Evolutionary conservation across 495 filamentous ascomycete genomes (phyloP).

Genomic region (Penicillium diatomitis): DNA sequence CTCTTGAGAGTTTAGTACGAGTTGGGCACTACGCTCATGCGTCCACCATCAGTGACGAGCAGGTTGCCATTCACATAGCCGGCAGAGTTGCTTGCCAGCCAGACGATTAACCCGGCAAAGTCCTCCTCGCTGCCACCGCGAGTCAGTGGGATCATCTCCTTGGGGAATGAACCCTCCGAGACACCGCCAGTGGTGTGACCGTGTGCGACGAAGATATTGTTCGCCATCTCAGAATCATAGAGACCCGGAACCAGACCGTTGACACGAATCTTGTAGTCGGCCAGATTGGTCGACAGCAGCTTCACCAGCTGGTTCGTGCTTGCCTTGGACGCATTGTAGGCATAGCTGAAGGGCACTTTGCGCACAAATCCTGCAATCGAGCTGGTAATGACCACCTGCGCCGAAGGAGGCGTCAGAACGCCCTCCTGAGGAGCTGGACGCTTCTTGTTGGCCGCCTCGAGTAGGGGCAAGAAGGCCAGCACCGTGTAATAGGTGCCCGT

Average conservation of each 20-base stretch:
- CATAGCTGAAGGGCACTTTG: slow-evolving; percentile 44
- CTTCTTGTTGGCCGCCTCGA: slow-evolving; percentile 52
- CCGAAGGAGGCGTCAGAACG: slow-evolving; percentile 38
- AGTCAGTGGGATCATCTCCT: slow-evolving; percentile 41
- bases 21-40: slow-evolving; percentile 37
- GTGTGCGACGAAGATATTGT: slow-evolving; percentile 13
- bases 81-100: slow-evolving; percentile 52
- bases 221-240: slow-evolving; percentile 57
- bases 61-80: slow-evolving; percentile 52
- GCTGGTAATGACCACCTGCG: slow-evolving; percentile 56
- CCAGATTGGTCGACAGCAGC: slow-evolving; percentile 43
- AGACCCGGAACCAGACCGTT: slow-evolving; percentile 62
- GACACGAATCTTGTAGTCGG: slow-evolving; percentile 49
- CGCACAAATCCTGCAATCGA: slow-evolving; percentile 55
- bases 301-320: slow-evolving; percentile 57
- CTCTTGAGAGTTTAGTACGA: slow-evolving; percentile 26
- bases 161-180: slow-evolving; percentile 34
- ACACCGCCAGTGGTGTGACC: slow-evolving; percentile 13
- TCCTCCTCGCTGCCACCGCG: slow-evolving; percentile 50
- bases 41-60: slow-evolving; percentile 51
- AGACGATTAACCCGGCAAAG: slow-evolving; percentile 54
- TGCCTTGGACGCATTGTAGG: slow-evolving; percentile 58
- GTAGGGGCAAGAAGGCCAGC: slow-evolving; percentile 53
- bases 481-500: slow-evolving; percentile 54
- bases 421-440: slow-evolving; percentile 21